phyloP scores from a whole-genome alignment of 306 rosid genomes.

The Vachellia pachyceras region DNA sequence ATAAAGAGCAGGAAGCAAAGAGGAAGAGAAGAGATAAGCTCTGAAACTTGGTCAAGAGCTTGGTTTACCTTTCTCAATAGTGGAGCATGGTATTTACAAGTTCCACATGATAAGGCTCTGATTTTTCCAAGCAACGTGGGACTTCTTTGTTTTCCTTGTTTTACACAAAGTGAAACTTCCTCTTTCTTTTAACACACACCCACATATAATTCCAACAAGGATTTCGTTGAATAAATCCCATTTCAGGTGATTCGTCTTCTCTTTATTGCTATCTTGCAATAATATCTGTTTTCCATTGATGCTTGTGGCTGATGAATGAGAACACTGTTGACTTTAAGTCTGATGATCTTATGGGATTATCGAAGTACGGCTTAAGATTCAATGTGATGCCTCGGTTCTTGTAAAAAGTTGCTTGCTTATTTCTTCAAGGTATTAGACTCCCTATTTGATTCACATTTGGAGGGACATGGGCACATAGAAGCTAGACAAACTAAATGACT shows the following conservation, averaged over 20 bases:
- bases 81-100: too few relatives aligned
- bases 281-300: not conserved
- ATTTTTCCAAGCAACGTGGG: too few relatives aligned
- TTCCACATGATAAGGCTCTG: too few relatives aligned
- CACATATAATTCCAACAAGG: too few relatives aligned
- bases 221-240: constrained; percentile 42
- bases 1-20: too few relatives aligned
- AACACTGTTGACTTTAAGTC: not conserved
- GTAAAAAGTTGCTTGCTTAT: not conserved
- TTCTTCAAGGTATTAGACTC: not conserved
- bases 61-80: too few relatives aligned
- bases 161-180: too few relatives aligned
- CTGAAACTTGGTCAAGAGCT: too few relatives aligned
- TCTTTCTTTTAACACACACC: too few relatives aligned
- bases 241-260: constrained; percentile 42
- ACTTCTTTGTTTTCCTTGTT: too few relatives aligned
- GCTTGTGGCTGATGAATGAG: not conserved
- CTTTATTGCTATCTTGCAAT: not conserved
- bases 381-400: not conserved
- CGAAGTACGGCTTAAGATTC: too few relatives aligned
- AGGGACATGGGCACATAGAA: not conserved
- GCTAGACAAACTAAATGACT: not conserved
- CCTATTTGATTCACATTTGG: not conserved
- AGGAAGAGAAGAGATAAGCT: too few relatives aligned
- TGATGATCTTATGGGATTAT: not conserved